Base-by-base conservation (phyloP, 192 early-diverging fungal genomes). In the Entomortierella parvispora region DNA sequence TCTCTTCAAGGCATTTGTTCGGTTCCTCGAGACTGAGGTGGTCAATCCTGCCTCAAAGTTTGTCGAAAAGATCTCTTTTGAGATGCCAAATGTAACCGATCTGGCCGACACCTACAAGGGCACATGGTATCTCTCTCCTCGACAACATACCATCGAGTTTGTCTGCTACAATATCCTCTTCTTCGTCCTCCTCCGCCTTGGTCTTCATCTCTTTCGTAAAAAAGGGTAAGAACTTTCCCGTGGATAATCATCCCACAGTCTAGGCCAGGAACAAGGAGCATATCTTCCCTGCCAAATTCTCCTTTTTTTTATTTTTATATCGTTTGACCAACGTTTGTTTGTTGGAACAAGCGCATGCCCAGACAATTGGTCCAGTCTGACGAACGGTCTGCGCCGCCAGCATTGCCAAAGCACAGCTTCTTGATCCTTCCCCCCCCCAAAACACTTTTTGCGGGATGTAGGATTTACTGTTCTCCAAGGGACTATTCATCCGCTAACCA, bases 141-240 rank as follows among this genome's bases (percentile, higher is more conserved):
- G 74, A 18, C 74, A 77, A 32, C 74, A 77, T 23, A 77, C 74
- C 46, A 64, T 77, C 58, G 74, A 77, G 66, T 77, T 77, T 64
- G 56, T 77, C 48, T 77, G 74, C n/a, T 77, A 77, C 34, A 77
- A 77, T 29, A 14, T 77, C 31, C 53, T 77, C n/a, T 77, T 77
- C 55, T 77, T 77, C 53, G 48, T 68, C 46, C 61, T 77, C 15
- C 52, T 68, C 61, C 51, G 74, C 5, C 14, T 77, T 2, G 74
- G 60, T n/a, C 49, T 64, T 1, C 61, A 77, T 34, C 26, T 77
- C 53, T 77, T 77, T 43, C 37, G 74, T 6, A 77, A 77, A 46
- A 77, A 77, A 62, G 74, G 74, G 74, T 77, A 76, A 26, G 23
- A 12, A n/a, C 4, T 51, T 25, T 43, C 0, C 32, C 44, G 1